phyloP scores from a whole-genome alignment of 306 rosid genomes.

The Psophocarpus tetragonolobus region DNA sequence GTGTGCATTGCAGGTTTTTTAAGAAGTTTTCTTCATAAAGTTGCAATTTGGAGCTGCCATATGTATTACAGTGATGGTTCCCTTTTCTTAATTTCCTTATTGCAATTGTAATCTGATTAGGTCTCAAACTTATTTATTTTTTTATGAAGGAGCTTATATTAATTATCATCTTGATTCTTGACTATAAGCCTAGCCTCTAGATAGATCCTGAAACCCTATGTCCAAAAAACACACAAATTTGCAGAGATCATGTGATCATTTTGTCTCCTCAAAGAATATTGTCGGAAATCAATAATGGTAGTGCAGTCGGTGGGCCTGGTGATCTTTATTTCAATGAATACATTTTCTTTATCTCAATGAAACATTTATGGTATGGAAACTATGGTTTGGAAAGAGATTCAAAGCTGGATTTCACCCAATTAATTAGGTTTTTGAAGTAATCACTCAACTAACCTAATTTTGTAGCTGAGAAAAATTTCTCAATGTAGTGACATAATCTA shows the following conservation, averaged over 20 bases:
- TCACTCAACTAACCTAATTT: conserved; percentile 24
- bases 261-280: conserved; percentile 37
- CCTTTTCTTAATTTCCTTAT: not conserved
- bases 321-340: conserved; percentile 22
- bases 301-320: conserved; percentile 31
- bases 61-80: not conserved
- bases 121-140: not conserved
- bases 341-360: conserved; percentile 17
- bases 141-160: not conserved
- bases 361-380: not conserved
- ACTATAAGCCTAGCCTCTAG: not conserved
- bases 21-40: not conserved
- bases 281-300: conserved; percentile 37
- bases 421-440: conserved; percentile 18
- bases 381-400: conserved; percentile 25
- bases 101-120: not conserved
- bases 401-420: conserved; percentile 23
- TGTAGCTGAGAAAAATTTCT: not conserved
- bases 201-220: conserved; percentile 14
- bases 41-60: not conserved
- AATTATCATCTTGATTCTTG: not conserved
- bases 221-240: conserved; percentile 29
- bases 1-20: not conserved
- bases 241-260: conserved; percentile 38
- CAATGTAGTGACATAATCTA: conserved; percentile 10